These are phyloP conservation scores for Pythium insidiosum DNA, from an alignment of 352 stramenopile genomes.

Conservation along the genomic window DNA sequence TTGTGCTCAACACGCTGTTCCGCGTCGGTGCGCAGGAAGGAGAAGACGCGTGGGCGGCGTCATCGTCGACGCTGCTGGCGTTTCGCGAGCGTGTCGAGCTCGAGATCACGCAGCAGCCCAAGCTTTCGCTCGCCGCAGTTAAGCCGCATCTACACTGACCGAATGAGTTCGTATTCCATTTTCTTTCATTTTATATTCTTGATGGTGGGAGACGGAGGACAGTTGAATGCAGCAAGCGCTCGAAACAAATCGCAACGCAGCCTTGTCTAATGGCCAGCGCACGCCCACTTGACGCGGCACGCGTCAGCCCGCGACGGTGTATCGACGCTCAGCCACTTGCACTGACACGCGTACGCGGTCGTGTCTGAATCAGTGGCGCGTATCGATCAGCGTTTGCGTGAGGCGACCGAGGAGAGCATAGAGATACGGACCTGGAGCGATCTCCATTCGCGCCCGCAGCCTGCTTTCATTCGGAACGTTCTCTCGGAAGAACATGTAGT, in stretches of 20 bases:
- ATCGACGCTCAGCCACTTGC: conserved; percentile 67
- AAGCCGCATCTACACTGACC: no score
- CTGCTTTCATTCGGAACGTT: conserved; percentile 69
- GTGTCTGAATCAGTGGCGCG: conserved; percentile 16
- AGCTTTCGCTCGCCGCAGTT: no score
- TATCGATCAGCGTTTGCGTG: not conserved
- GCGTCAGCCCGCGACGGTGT: conserved; percentile 36
- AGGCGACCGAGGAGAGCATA: no score
- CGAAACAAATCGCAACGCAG: not conserved
- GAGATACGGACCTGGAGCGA: conserved; percentile 21
- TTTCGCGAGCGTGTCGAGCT: no score
- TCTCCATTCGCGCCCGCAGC: conserved; percentile 56
- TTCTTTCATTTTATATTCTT: no score
- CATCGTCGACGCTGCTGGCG: no score
- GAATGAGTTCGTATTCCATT: no score
- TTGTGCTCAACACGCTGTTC: conserved; percentile 57
- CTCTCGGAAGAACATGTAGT: conserved; percentile 86
- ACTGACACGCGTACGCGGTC: conserved; percentile 72
- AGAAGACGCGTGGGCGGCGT: no score
- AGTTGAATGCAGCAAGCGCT: no score
- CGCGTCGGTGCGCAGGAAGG: no score
- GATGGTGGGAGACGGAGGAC: no score
- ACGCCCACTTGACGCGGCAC: conserved; percentile 64
- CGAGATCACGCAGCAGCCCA: no score
- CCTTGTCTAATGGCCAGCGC: conserved; percentile 39